Evolutionary conservation across 768 basidiomycete genomes (phyloP), one percentile per base, ranked within the genome.

Genomic region (Russula emetica): DNA sequence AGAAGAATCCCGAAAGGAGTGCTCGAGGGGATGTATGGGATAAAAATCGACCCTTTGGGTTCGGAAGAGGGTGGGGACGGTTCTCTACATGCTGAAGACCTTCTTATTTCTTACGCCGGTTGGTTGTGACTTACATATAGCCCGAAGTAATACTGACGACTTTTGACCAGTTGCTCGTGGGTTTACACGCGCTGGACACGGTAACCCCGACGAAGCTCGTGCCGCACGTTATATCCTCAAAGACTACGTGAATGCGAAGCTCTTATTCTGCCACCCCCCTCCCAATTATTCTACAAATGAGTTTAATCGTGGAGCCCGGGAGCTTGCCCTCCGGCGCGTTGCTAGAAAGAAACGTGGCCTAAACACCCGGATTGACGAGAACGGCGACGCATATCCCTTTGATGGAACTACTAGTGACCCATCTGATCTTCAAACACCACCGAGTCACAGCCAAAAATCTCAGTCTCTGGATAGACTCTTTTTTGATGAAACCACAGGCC

Each of bases 161-260:
- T 42, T 34, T 8, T 40, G 51, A 14, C 16, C 51, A 99, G 97
- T 98, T 70, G 96, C 86, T 32, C 81, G 96, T 69, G 97, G 97
- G 38, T 97, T 90, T 75, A 90, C 87, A 71, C 85, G 96, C 44
- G 85, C 94, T 1, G 93, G 96, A 1, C 93, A 95, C 77, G 97
- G 97, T 49, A 97, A 95, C 75, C 95, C 96, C 11, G 97, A 99
- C 72, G 94, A 98, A 72, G 93, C 97, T 34, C 87, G 94, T 57
- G 85, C 97, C 0, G 92, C 96, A 18, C 85, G 97, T 63, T 88
- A 89, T 71, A 80, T 99, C 61, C 81, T 99, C 55, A 99, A 99
- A 74, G 97, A 99, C 76, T 99, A 95, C 71, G 94, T 98, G 64
- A 94, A 90, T 69, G 97, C 91, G 28, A 94, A 92, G 70, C 80